A percentile compares a stretch with the other conserved stretches of the same genome.
These are phyloP conservation scores for Exserohilum turcica DNA, from an alignment of 2,329 filamentous ascomycete species.

Conservation along the genomic window DNA sequence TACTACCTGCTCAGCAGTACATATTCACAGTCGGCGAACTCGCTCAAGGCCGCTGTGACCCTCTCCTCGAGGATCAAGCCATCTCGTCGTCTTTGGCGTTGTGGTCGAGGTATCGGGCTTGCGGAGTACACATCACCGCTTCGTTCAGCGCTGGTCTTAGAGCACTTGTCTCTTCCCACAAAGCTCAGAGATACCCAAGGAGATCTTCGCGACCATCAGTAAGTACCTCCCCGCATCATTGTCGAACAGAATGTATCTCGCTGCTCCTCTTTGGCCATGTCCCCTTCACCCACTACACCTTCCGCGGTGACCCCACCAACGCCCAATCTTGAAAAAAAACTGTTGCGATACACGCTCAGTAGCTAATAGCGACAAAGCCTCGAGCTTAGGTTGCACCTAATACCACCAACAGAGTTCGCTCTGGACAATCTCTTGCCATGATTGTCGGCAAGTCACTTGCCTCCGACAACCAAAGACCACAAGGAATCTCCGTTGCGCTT, in stretches of 20 bases:
- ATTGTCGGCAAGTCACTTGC: background rate
- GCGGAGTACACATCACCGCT: background rate
- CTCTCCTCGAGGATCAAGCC: too few relatives aligned
- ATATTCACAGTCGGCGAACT: background rate
- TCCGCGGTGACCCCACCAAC: background rate
- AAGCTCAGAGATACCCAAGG: background rate
- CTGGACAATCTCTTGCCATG: background rate
- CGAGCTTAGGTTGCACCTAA: background rate
- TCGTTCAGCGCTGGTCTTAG: background rate
- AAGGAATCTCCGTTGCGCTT: background rate
- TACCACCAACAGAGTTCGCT: background rate
- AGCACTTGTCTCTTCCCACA: background rate
- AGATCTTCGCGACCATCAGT: background rate
- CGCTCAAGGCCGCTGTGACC: background rate
- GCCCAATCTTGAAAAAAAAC: background rate
- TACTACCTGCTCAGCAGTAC: background rate
- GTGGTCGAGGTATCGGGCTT: background rate
- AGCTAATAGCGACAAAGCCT: background rate
- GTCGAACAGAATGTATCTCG: background rate
- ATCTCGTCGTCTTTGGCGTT: background rate
- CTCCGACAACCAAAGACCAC: background rate
- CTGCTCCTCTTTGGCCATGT: background rate
- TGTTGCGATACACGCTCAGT: background rate
- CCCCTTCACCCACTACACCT: background rate
- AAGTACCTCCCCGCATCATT: background rate